Evolutionary conservation across 2,329 filamentous ascomycete species (phyloP).

Genomic region (Aspergillus hiratsukae): DNA sequence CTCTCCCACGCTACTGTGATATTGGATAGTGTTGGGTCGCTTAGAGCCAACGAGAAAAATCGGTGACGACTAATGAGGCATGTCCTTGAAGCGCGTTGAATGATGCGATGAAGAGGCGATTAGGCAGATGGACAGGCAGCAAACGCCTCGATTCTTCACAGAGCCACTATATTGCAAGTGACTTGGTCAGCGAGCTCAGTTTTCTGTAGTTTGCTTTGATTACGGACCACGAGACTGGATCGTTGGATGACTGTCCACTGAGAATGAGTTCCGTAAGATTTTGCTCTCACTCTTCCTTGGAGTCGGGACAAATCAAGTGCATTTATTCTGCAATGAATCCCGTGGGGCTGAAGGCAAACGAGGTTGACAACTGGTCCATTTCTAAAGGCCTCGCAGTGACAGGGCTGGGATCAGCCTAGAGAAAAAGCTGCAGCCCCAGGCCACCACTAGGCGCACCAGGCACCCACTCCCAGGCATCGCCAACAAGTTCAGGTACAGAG

Average conservation of each 20-base stretch:
- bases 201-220: not conserved
- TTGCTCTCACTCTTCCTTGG: not conserved
- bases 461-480: not conserved
- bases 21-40: not conserved
- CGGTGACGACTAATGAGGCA: not conserved
- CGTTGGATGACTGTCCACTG: not conserved
- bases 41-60: not conserved
- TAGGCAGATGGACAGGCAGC: not conserved
- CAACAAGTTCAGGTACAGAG: not conserved
- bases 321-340: not conserved
- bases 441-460: not conserved
- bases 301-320: not conserved
- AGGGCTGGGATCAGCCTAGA: not conserved
- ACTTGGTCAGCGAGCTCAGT: not conserved
- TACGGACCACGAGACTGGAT: not conserved
- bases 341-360: not conserved
- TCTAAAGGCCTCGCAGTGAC: not conserved
- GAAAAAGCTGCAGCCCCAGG: not conserved
- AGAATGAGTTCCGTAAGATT: not conserved
- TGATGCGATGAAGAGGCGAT: not conserved
- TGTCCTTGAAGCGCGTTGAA: not conserved
- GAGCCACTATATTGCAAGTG: not conserved
- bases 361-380: not conserved
- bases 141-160: not conserved
- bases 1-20: not conserved